Conservation (phyloP, 306 rosid genomes). For the Senna tora region DNA sequence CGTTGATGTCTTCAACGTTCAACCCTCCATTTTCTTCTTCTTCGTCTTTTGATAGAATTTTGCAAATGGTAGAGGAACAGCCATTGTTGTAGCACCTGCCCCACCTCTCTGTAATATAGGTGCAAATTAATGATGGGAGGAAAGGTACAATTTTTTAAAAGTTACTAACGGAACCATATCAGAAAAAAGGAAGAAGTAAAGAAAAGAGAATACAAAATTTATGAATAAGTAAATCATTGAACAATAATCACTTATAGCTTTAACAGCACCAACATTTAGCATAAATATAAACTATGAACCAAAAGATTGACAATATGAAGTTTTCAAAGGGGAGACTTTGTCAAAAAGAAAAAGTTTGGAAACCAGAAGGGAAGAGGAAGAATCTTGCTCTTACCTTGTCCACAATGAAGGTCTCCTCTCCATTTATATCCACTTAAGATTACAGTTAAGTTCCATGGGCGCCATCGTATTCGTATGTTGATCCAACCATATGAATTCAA, state of each 20-base stretch:
- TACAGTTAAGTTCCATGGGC: constrained; percentile 51
- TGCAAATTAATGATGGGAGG: constrained; percentile 54
- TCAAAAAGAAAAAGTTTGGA: background rate
- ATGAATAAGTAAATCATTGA: constrained; percentile 40
- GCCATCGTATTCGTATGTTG: no score
- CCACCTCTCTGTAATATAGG: constrained; percentile 62
- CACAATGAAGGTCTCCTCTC: constrained; percentile 59
- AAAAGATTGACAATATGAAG: constrained; percentile 28
- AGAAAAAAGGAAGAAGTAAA: constrained; percentile 15
- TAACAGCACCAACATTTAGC: constrained; percentile 34
- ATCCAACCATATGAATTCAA: no score
- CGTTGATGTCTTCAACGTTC: no score
- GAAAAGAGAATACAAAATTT: constrained; percentile 13
- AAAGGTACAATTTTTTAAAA: constrained; percentile 39
- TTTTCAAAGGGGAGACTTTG: background rate
- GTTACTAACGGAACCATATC: constrained; percentile 17
- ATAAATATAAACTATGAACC: constrained; percentile 24
- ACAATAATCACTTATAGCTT: constrained; percentile 39
- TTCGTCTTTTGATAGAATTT: no score
- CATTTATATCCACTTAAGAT: constrained; percentile 65
- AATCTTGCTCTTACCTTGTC: constrained; percentile 57
- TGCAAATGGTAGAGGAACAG: constrained; percentile 31
- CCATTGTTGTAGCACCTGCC: constrained; percentile 32
- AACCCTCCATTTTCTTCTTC: no score
- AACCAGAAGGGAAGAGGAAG: background rate